These are phyloP conservation scores for Pholiota adiposa DNA, from an alignment of 1,284 basidiomycete species.

Conservation along the genomic window DNA sequence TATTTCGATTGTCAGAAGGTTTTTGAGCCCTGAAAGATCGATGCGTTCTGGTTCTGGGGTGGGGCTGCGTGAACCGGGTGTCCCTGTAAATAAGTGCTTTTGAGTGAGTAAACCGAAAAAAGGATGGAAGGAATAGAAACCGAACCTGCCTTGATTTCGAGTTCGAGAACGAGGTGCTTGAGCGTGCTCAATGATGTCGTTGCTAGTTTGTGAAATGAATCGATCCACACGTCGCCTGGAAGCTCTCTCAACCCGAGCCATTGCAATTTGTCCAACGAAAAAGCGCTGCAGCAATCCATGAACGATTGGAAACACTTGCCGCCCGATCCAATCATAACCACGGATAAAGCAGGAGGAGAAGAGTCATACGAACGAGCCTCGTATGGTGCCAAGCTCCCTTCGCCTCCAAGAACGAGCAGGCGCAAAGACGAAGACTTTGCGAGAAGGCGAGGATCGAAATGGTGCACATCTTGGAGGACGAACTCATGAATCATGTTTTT, in stretches of 20 bases:
- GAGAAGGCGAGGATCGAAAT: slow-evolving; percentile 13
- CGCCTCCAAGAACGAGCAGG: slow-evolving; percentile 7
- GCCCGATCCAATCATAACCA: slow-evolving; percentile 4
- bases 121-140: neutral
- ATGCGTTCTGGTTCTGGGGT: neutral
- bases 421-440: slow-evolving; percentile 4
- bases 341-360: slow-evolving; percentile 1
- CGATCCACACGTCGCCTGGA: neutral
- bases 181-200: neutral
- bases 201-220: neutral
- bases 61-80: too few relatives aligned
- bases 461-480: slow-evolving; percentile 11
- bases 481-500: neutral
- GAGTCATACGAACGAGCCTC: neutral
- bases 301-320: slow-evolving; percentile 7
- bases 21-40: neutral
- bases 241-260: slow-evolving; percentile 8
- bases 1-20: neutral
- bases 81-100: neutral
- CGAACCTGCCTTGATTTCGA: slow-evolving; percentile 1
- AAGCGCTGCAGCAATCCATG: slow-evolving; percentile 4
- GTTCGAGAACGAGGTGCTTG: slow-evolving; percentile 7
- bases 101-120: neutral
- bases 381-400: slow-evolving; percentile 4
- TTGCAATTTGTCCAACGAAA: slow-evolving; percentile 9